Evolutionary conservation across 1,284 basidiomycete species (phyloP).

Genomic region (Microstroma glucosiphilum): DNA sequence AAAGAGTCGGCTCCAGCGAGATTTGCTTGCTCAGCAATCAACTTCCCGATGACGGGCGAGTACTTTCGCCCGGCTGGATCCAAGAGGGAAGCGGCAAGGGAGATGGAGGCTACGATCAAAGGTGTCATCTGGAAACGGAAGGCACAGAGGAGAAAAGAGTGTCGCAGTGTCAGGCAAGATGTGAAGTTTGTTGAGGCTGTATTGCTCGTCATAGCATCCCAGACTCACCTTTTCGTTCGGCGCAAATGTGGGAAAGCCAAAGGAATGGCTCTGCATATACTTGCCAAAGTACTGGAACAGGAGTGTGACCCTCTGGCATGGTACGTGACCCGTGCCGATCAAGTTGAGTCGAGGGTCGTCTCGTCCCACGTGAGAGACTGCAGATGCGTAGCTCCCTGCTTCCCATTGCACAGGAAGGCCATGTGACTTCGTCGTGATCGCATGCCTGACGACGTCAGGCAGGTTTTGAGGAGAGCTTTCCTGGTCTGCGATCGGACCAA

Average conservation of each 20-base stretch:
- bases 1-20: not conserved
- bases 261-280: slow-evolving; percentile 35
- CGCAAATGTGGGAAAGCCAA: slow-evolving; percentile 40
- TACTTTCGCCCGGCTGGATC: slow-evolving; percentile 18
- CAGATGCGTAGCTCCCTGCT: slow-evolving; percentile 18
- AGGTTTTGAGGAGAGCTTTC: too few species aligned
- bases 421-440: not conserved
- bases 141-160: not conserved
- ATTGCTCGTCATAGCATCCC: slow-evolving; percentile 30
- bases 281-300: slow-evolving; percentile 44
- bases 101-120: slow-evolving; percentile 38
- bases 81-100: slow-evolving; percentile 36
- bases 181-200: slow-evolving; percentile 19
- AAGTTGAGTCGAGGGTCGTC: slow-evolving; percentile 35
- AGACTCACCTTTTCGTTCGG: slow-evolving; percentile 41
- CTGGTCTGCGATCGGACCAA: too few species aligned
- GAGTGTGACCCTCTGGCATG: slow-evolving; percentile 17
- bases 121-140: slow-evolving; percentile 24
- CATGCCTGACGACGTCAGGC: too few species aligned
- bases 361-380: slow-evolving; percentile 25
- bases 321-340: not conserved
- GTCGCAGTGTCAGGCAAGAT: not conserved
- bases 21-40: not conserved
- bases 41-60: not conserved
- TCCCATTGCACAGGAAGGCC: not conserved